These are phyloP conservation scores for Phaseolus lunatus DNA, from an alignment of 306 rosid genomes.

Conservation along the genomic window DNA sequence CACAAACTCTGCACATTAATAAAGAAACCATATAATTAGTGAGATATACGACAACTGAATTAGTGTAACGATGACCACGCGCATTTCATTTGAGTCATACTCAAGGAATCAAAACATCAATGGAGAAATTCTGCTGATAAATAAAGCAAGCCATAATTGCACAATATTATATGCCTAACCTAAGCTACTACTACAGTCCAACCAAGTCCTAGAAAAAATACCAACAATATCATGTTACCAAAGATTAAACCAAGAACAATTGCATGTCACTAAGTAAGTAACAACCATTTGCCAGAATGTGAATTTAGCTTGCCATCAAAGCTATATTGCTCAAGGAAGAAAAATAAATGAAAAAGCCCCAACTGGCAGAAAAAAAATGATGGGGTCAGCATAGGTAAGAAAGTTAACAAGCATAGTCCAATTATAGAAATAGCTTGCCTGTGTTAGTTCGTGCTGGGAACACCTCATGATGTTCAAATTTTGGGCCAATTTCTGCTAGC, in stretches of 20 bases:
- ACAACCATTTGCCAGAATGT: slow-evolving; percentile 4
- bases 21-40: slow-evolving; percentile 8
- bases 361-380: background rate
- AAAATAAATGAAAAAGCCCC: background rate
- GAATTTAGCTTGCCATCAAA: slow-evolving; percentile 1
- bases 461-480: slow-evolving; percentile 85
- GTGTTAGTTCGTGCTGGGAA: slow-evolving; percentile 97
- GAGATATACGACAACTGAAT: slow-evolving; percentile 15
- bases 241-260: background rate
- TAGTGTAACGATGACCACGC: background rate
- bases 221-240: background rate
- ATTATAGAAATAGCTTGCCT: slow-evolving; percentile 58
- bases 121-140: background rate
- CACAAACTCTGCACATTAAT: slow-evolving; percentile 78
- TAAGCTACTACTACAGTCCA: background rate
- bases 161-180: slow-evolving; percentile 7
- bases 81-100: slow-evolving; percentile 17
- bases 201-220: background rate
- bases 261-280: slow-evolving; percentile 2
- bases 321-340: slow-evolving; percentile 3
- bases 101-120: slow-evolving; percentile 22
- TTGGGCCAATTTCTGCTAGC: slow-evolving; percentile 88
- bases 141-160: slow-evolving; percentile 15
- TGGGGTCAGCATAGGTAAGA: background rate
- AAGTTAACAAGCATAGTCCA: slow-evolving; percentile 19